phyloP scores from a whole-genome alignment of 176 grass and related monocot species.

The Lolium multiflorum region DNA sequence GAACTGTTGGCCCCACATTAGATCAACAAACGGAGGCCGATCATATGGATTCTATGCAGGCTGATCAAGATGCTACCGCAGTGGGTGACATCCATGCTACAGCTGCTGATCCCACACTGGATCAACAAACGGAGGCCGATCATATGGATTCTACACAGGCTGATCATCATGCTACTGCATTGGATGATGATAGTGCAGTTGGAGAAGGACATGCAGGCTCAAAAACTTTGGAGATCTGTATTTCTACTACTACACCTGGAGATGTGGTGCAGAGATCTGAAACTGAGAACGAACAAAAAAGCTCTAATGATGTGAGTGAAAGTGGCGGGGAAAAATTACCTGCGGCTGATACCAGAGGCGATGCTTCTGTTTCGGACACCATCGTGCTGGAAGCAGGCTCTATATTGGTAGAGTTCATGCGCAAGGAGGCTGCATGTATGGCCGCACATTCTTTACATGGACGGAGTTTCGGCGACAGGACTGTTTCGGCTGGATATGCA shows the following conservation, averaged over 20 bases:
- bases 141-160: constrained; percentile 12
- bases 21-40: constrained; percentile 1
- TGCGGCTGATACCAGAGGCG: background rate
- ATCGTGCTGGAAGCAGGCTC: constrained; percentile 61
- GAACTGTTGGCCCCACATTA: background rate
- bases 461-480: constrained; percentile 56
- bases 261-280: constrained; percentile 22
- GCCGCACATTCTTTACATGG: constrained; percentile 83
- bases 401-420: constrained; percentile 83
- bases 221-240: constrained; percentile 1
- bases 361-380: constrained; percentile 1
- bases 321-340: constrained; percentile 11
- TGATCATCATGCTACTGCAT: background rate
- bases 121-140: background rate
- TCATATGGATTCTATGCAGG: constrained; percentile 5
- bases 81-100: constrained; percentile 19
- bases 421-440: constrained; percentile 70
- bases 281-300: constrained; percentile 9
- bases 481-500: constrained; percentile 58
- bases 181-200: constrained; percentile 10
- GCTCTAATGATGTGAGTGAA: constrained; percentile 8
- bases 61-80: constrained; percentile 1
- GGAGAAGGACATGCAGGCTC: constrained; percentile 33
- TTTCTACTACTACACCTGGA: background rate
- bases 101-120: constrained; percentile 1